These are phyloP conservation scores for Dothiorella sarmentorum DNA, from an alignment of 2,329 filamentous ascomycete species.

Conservation along the genomic window DNA sequence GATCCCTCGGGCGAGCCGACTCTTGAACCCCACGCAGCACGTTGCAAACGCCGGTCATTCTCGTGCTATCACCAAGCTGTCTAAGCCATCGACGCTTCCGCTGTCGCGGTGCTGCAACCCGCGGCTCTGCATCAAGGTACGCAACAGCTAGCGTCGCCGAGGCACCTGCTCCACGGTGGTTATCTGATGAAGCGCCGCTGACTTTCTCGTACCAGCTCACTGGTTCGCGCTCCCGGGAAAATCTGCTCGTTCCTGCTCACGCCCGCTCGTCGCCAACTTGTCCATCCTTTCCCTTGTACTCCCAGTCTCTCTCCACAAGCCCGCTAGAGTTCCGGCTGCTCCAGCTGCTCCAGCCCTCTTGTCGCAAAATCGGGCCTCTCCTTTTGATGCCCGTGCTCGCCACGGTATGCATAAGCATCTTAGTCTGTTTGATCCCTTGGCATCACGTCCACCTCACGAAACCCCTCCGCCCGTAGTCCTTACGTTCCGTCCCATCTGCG, in stretches of 20 bases:
- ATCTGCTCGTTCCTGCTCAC: constrained; percentile 13
- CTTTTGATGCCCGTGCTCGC: constrained; percentile 13
- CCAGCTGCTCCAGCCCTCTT: not conserved
- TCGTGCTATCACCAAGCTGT: constrained; percentile 4
- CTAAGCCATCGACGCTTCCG: not conserved
- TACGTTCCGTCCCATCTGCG: not conserved
- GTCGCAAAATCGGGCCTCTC: not conserved
- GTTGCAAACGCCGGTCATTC: constrained; percentile 5
- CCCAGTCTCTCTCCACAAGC: not conserved
- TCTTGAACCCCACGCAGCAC: constrained; percentile 13
- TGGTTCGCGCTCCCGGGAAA: constrained; percentile 7
- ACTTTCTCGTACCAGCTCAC: constrained; percentile 7
- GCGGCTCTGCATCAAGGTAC: constrained; percentile 13
- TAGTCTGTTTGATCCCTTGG: constrained; percentile 5
- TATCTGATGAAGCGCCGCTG: not conserved
- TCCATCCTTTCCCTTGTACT: constrained; percentile 7
- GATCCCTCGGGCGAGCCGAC: constrained; percentile 9
- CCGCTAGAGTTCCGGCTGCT: not conserved
- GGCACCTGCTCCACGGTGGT: not conserved
- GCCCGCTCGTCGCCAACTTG: not conserved
- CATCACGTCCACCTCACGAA: not conserved
- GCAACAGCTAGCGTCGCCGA: constrained; percentile 2
- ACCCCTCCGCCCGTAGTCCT: not conserved
- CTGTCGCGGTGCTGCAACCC: not conserved
- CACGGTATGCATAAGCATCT: constrained; percentile 10